Conservation (phyloP, 2,329 filamentous ascomycete species). For the Alternaria conjuncta region DNA sequence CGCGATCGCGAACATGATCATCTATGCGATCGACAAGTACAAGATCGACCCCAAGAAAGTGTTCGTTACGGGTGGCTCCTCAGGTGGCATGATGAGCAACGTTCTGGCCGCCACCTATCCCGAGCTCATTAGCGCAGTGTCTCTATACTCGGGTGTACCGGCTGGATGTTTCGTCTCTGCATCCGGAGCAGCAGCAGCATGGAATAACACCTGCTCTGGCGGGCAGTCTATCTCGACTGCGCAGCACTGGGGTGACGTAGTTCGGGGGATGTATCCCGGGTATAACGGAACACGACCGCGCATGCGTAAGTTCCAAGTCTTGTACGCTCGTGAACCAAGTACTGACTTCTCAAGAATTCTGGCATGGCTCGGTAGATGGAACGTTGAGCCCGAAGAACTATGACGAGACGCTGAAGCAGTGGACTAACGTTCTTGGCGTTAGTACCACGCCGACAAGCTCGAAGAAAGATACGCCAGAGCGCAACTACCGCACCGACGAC, state of each 20-base stretch:
- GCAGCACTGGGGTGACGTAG: conserved; percentile 58
- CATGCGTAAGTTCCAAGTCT: conserved; percentile 44
- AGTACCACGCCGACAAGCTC: conserved; percentile 28
- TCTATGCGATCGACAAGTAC: conserved; percentile 61
- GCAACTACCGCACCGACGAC: conserved; percentile 38
- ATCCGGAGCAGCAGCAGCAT: conserved; percentile 52
- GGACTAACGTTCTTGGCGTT: conserved; percentile 41
- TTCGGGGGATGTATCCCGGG: conserved; percentile 57
- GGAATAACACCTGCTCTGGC: conserved; percentile 61
- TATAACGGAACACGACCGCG: conserved; percentile 60
- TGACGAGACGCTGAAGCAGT: conserved; percentile 56
- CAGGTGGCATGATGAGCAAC: conserved; percentile 53
- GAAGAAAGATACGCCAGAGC: conserved; percentile 36
- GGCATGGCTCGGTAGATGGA: conserved; percentile 61
- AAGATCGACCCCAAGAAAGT: conserved; percentile 59
- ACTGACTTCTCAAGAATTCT: conserved; percentile 53
- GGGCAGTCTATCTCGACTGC: conserved; percentile 56
- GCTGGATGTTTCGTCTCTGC: conserved; percentile 61
- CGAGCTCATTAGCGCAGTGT: conserved; percentile 59
- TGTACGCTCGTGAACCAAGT: not conserved
- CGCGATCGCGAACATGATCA: conserved; percentile 66
- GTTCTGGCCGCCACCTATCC: conserved; percentile 61
- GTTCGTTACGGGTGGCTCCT: conserved; percentile 62
- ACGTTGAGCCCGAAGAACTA: conserved; percentile 63
- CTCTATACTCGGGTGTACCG: conserved; percentile 60